phyloP scores from a whole-genome alignment of 306 rosid genomes.

The Hylodesmum podocarpum region DNA sequence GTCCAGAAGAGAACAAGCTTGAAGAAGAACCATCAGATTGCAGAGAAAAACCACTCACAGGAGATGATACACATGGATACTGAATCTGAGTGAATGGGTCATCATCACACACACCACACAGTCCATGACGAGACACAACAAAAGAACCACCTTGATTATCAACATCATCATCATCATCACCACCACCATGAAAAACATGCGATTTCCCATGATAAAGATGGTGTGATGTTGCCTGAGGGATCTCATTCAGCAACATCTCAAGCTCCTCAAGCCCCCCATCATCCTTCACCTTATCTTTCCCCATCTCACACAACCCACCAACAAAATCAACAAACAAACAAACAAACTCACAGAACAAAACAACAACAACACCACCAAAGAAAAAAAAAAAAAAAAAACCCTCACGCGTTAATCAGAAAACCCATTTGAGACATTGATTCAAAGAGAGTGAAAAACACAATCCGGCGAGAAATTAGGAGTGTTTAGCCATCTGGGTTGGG shows the following conservation, averaged over 20 bases:
- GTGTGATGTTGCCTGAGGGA: constrained; percentile 57
- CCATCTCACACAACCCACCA: constrained; percentile 10
- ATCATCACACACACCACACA: constrained; percentile 37
- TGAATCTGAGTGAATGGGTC: constrained; percentile 38
- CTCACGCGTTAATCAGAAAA: not conserved
- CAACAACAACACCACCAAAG: not conserved
- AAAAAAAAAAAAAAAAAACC: no score
- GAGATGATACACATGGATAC: constrained; percentile 44
- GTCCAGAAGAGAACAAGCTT: constrained; percentile 49
- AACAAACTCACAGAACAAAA: not conserved
- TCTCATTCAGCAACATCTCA: constrained; percentile 58
- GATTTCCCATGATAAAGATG: constrained; percentile 28
- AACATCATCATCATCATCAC: constrained; percentile 13
- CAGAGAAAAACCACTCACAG: constrained; percentile 53
- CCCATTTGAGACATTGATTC: constrained; percentile 22
- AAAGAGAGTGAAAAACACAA: not conserved
- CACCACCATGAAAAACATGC: constrained; percentile 16
- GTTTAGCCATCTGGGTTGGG: not conserved
- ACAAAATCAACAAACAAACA: not conserved
- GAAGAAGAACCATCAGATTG: constrained; percentile 61
- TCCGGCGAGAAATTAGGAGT: not conserved
- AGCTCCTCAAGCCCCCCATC: constrained; percentile 40
- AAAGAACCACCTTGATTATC: not conserved
- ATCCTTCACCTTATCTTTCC: constrained; percentile 34
- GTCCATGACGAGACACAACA: constrained; percentile 26